These are phyloP conservation scores for Physocladia obscura DNA, from an alignment of 192 early-diverging fungal species.

Conservation along the genomic window DNA sequence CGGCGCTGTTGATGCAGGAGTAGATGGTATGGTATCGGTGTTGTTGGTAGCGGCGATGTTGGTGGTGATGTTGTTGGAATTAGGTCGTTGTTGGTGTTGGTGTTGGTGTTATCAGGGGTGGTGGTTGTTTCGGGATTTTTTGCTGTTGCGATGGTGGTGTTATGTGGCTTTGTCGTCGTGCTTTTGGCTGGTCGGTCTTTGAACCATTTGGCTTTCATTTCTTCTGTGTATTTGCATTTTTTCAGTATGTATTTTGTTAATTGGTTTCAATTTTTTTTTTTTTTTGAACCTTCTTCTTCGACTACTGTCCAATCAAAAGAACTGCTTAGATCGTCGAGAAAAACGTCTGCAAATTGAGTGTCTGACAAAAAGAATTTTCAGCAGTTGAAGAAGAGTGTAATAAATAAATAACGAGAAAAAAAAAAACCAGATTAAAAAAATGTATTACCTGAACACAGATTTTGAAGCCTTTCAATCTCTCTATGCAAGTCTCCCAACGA, in stretches of 20 bases:
- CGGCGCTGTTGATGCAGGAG: constrained; percentile 42
- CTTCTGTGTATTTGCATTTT: no score
- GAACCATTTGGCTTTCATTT: constrained; percentile 17
- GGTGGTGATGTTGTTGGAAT: not conserved
- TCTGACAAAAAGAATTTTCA: not conserved
- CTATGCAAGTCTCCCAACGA: constrained; percentile 44
- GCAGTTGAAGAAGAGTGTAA: no score
- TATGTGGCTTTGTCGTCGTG: not conserved
- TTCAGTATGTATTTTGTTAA: no score
- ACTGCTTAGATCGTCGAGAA: not conserved
- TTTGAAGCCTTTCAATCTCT: constrained; percentile 46
- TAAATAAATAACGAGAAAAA: not conserved
- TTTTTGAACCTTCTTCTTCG: no score
- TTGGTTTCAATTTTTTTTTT: no score
- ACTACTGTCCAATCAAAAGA: no score
- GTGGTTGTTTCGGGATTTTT: not conserved
- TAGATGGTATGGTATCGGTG: constrained; percentile 33
- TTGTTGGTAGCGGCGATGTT: not conserved
- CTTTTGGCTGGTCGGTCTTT: not conserved
- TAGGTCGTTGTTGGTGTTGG: constrained; percentile 9
- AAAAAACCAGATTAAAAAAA: not conserved
- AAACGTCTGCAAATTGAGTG: constrained; percentile 18
- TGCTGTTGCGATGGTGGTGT: not conserved
- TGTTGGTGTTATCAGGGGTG: not conserved
- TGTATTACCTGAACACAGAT: constrained; percentile 41